phyloP scores from a whole-genome alignment of 2,329 filamentous ascomycete species.

The Alternaria sp. region DNA sequence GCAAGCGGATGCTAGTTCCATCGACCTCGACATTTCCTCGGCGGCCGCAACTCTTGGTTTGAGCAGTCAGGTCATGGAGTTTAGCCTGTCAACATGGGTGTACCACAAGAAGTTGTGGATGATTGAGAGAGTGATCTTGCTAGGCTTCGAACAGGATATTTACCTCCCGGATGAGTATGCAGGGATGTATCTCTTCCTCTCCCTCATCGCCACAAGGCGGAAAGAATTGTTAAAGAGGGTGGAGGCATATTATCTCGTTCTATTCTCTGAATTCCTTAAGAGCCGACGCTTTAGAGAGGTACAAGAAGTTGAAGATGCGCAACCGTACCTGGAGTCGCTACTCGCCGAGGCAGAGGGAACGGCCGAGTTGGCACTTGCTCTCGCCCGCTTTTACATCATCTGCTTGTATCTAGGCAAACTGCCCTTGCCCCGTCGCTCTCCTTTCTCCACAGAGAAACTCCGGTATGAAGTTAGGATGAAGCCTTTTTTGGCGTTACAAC shows the following conservation, averaged over 20 bases:
- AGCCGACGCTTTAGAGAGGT: constrained; percentile 17
- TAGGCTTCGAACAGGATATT: constrained; percentile 92
- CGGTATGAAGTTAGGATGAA: constrained; percentile 88
- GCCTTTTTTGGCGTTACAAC: constrained; percentile 74
- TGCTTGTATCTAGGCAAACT: constrained; percentile 67
- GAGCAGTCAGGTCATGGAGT: constrained; percentile 64
- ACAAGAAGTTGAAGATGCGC: constrained; percentile 22
- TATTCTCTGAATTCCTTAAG: constrained; percentile 11
- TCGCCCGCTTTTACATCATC: constrained; percentile 68
- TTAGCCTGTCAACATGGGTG: constrained; percentile 85
- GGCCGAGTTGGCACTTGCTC: constrained; percentile 41
- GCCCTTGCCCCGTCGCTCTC: constrained; percentile 58
- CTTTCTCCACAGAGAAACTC: constrained; percentile 72
- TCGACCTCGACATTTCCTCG: constrained; percentile 58
- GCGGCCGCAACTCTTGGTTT: constrained; percentile 46
- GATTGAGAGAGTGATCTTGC: constrained; percentile 85
- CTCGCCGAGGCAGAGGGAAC: constrained; percentile 39
- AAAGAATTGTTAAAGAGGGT: constrained; percentile 33
- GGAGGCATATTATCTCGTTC: constrained; percentile 23
- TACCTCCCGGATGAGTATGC: constrained; percentile 86
- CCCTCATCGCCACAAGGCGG: constrained; percentile 36
- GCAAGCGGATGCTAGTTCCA: constrained; percentile 70
- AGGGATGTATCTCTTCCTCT: constrained; percentile 79
- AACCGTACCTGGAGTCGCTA: constrained; percentile 37
- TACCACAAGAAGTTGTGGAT: constrained; percentile 89